phyloP scores from a whole-genome alignment of 2,329 filamentous ascomycete genomes.

The Phialophora macrospora region DNA sequence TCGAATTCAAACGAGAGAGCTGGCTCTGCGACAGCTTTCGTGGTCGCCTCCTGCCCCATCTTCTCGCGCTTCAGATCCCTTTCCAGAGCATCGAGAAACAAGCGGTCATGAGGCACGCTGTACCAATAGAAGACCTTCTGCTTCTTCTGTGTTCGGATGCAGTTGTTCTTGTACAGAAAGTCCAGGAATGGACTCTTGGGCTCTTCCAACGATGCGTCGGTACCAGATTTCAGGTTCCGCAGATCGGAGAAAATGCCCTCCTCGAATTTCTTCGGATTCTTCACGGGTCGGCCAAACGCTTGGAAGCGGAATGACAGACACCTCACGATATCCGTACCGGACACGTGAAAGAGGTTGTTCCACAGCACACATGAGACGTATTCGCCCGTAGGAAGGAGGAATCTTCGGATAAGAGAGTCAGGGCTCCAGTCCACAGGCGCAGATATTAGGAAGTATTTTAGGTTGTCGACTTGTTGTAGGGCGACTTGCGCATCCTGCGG shows the following conservation, averaged over 20 bases:
- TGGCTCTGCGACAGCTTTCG: conserved; percentile 93
- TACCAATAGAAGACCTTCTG: conserved; percentile 99
- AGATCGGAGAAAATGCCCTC: conserved; percentile 99
- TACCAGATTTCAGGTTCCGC: conserved; percentile 96
- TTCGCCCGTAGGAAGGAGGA: conserved; percentile 94
- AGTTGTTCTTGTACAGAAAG: conserved; percentile 99
- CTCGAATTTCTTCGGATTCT: conserved; percentile 99
- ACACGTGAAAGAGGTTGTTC: conserved; percentile 99
- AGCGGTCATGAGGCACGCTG: conserved; percentile 94
- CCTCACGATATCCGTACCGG: conserved; percentile 96
- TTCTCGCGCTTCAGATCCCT: conserved; percentile 98
- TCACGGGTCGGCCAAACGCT: conserved; percentile 95
- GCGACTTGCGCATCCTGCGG: conserved; percentile 97
- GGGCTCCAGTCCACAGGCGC: conserved; percentile 97
- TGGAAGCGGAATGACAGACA: conserved; percentile 98
- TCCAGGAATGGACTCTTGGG: conserved; percentile 98
- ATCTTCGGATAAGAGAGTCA: conserved; percentile 95
- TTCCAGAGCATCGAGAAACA: conserved; percentile 97
- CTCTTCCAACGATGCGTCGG: conserved; percentile 96
- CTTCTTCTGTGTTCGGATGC: conserved; percentile 99
- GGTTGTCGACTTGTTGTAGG: conserved; percentile 95
- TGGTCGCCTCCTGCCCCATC: conserved; percentile 98
- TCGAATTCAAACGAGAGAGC: conserved; percentile 98
- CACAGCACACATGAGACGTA: conserved; percentile 98
- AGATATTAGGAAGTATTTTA: conserved; percentile 99